A percentile compares a stretch with the other conserved stretches of the same genome.
Evolutionary conservation across 2,329 filamentous ascomycete genomes (phyloP).

Genomic region (Paracoccidioides brasiliensis): DNA sequence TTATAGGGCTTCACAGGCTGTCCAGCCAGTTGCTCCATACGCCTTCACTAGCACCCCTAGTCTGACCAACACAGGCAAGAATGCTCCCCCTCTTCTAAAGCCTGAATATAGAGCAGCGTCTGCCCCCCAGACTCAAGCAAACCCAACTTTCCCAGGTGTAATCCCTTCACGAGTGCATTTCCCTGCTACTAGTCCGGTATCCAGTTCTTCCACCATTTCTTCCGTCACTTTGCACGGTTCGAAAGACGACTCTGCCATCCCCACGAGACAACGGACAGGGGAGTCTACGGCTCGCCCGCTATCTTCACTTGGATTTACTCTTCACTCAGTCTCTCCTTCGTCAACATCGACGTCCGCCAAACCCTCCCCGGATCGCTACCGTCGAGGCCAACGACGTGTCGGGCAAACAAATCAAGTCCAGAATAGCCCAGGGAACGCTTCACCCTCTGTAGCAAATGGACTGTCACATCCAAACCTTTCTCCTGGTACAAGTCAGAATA

Average conservation of each 20-base stretch:
- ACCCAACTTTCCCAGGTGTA: constrained; percentile 18
- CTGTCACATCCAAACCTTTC: constrained; percentile 6
- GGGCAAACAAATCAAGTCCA: constrained; percentile 22
- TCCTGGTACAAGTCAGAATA: not conserved
- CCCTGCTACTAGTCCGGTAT: constrained; percentile 41
- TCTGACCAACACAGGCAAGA: constrained; percentile 40
- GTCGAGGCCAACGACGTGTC: constrained; percentile 49
- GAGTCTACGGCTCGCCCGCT: constrained; percentile 29
- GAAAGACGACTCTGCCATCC: constrained; percentile 38
- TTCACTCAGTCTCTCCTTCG: constrained; percentile 38
- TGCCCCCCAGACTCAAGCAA: constrained; percentile 31
- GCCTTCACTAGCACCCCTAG: constrained; percentile 61
- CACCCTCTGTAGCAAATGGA: constrained; percentile 16
- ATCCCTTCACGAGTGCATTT: constrained; percentile 28
- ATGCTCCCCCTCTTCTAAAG: constrained; percentile 40
- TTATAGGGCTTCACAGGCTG: constrained; percentile 35
- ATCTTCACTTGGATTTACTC: constrained; percentile 39
- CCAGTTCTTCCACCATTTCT: constrained; percentile 40
- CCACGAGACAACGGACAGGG: constrained; percentile 26
- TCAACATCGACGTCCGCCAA: constrained; percentile 46
- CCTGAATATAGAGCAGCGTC: constrained; percentile 44
- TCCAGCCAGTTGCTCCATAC: constrained; percentile 59
- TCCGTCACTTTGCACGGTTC: constrained; percentile 32
- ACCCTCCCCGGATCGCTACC: constrained; percentile 69
- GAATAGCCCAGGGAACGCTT: not conserved